Evolutionary conservation across 2,329 filamentous ascomycete genomes (phyloP), one percentile per base, ranked within the genome.

Genomic region (Metarhizium guizhouense): DNA sequence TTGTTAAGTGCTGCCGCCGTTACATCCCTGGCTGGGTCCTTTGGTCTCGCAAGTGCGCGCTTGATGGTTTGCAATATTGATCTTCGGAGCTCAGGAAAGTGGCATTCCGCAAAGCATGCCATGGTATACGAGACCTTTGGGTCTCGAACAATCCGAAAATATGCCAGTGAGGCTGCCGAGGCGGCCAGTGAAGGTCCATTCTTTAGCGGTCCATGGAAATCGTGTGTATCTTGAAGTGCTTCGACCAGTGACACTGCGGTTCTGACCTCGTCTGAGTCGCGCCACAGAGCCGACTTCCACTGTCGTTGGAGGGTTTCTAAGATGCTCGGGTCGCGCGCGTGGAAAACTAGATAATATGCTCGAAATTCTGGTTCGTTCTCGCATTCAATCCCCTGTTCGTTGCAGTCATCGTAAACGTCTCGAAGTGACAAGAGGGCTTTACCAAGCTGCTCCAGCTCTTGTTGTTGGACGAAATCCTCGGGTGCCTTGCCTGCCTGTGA

Each of bases 41-140:
- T 76, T 29, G 80, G 79, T 56, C 82, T 76, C 2, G 79, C 74
- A 58, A 84, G 81, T 1, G 79, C 75, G 54, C 72, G 75, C 52
- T 79, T 76, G 25, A 86, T 70, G 16, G 78, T 77, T 54, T 76
- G 76, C 18, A 87, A 65, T 16, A 85, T 79, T 13, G 77, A 75
- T 54, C 81, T 80, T 45, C 84, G 81, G 36, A 86, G 71, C 40
- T 76, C 74, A 45, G 81, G 79, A 56, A 87, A 86, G 63, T 85
- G 82, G n/a, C 84, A 80, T 63, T 87, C 84, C 6, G 83, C 83
- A 57, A 87, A 80, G 61, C 84, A 87, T 14, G 83, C 84, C 82
- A 87, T 85, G 1, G 82, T 85, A 63, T 87, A 87, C 0, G 84
- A 86, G 2, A 85, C 78, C 16, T 73, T 69, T 0, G 74, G 71